A percentile compares a stretch with the other conserved stretches of the same genome.
Conservation (phyloP, 2,329 filamentous ascomycete species). For the Berkeleyomyces rouxiae region DNA sequence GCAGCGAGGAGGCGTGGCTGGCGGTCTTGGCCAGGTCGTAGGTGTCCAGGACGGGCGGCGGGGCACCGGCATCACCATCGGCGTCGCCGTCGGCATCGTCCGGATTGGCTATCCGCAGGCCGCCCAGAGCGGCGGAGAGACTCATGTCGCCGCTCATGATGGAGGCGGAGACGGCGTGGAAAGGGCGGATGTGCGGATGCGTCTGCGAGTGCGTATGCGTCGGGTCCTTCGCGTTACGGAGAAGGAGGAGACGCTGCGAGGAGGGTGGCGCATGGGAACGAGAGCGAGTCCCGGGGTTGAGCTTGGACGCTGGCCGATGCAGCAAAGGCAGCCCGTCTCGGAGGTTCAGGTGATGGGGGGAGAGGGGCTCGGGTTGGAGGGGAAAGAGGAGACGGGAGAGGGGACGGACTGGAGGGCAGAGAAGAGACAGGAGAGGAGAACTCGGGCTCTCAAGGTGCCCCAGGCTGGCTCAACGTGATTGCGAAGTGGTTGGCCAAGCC, state of each 20-base stretch:
- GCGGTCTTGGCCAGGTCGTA: neutral
- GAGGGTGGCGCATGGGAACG: conserved; percentile 12
- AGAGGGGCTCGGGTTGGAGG: neutral
- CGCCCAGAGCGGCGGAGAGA: conserved; percentile 80
- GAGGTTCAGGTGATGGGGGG: neutral
- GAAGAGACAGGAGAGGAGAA: too few species aligned
- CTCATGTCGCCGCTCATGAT: conserved; percentile 83
- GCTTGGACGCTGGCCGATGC: neutral
- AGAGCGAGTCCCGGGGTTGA: conserved; percentile 4
- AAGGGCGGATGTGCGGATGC: too few species aligned
- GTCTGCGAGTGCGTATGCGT: conserved; percentile 5
- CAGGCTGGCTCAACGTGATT: neutral
- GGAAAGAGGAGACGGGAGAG: too few species aligned
- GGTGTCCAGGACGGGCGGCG: conserved; percentile 12
- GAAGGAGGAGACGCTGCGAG: conserved; percentile 7
- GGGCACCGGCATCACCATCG: conserved; percentile 22
- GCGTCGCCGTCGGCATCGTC: conserved; percentile 37
- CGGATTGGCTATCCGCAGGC: conserved; percentile 90
- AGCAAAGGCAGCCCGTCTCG: neutral
- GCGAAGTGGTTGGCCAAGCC: neutral
- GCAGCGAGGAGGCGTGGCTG: conserved; percentile 16
- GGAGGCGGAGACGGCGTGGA: neutral
- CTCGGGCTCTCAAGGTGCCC: neutral
- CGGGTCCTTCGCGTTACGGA: conserved; percentile 10
- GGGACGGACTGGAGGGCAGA: too few species aligned